Percentiles rank a stretch among this genome's conserved stretches.
Evolutionary conservation across 129 eudicot genomes (phyloP).

Genomic region (carrot (Daucus carota)): DNA sequence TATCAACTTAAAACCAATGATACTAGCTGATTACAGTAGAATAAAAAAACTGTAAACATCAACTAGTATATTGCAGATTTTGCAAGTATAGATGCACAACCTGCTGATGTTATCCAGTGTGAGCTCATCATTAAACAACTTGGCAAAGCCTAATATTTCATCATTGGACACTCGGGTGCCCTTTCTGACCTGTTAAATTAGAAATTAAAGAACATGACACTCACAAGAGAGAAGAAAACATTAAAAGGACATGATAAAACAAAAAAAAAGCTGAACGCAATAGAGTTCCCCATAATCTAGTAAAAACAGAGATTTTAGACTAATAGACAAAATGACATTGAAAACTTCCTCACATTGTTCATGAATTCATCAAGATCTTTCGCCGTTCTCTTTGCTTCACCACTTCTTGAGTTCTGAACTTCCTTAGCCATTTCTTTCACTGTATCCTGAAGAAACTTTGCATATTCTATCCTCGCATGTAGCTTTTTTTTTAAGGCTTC

Average conservation of each 20-base stretch:
- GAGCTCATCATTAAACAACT: conserved; percentile 57
- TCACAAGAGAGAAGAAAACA: not conserved
- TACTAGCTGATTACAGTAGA: not conserved
- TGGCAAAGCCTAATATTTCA: conserved; percentile 54
- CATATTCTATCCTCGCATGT: conserved; percentile 59
- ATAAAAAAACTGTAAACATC: not conserved
- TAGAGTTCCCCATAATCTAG: not conserved
- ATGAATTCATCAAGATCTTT: conserved; percentile 59
- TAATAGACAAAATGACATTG: not conserved
- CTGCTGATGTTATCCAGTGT: conserved; percentile 64
- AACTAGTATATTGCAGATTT: not conserved
- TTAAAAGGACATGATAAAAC: not conserved
- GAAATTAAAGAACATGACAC: not conserved
- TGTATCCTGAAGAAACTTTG: conserved; percentile 61
- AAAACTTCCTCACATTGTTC: conserved; percentile 26
- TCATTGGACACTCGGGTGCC: conserved; percentile 62
- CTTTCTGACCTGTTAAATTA: conserved; percentile 40
- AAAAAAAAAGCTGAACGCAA: not conserved
- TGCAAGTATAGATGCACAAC: conserved; percentile 18
- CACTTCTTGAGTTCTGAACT: conserved; percentile 47
- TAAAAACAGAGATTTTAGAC: not conserved
- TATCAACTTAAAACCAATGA: too few relatives aligned
- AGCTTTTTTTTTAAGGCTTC: conserved; percentile 43
- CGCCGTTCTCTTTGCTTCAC: conserved; percentile 45
- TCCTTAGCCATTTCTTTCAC: conserved; percentile 66